phyloP scores from a whole-genome alignment of 495 filamentous ascomycete genomes.

The Neurospora sp. region DNA sequence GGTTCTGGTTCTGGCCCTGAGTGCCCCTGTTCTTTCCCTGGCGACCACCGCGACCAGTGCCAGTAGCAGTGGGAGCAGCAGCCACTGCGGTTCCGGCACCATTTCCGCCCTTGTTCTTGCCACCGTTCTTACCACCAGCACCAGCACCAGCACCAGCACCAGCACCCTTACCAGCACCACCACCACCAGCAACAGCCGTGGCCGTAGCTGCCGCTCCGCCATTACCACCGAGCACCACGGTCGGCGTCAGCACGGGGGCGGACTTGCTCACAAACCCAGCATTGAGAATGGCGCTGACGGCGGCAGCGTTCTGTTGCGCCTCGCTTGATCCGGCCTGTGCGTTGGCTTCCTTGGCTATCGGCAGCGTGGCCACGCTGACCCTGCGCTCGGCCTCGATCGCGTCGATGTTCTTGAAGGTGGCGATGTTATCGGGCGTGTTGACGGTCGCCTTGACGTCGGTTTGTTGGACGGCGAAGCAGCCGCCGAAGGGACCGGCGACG shows the following conservation, averaged over 20 bases:
- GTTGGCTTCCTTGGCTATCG: constrained; percentile 25
- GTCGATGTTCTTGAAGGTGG: constrained; percentile 20
- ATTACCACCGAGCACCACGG: not conserved
- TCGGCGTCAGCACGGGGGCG: not conserved
- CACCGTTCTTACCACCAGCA: not conserved
- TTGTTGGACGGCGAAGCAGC: constrained; percentile 39
- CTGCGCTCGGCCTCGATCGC: constrained; percentile 19
- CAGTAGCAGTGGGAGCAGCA: not conserved
- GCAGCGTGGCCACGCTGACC: constrained; percentile 25
- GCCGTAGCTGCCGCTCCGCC: not conserved
- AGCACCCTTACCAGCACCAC: not conserved
- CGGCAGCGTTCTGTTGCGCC: constrained; percentile 22
- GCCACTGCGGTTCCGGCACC: not conserved
- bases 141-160: not conserved
- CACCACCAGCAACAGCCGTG: not conserved
- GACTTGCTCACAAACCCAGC: not conserved
- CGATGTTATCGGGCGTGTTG: constrained; percentile 23
- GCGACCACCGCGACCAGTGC: not conserved
- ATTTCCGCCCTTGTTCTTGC: not conserved
- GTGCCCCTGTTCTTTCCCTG: not conserved
- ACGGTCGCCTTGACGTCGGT: constrained; percentile 19
- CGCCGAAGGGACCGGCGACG: constrained; percentile 46
- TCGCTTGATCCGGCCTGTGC: constrained; percentile 20
- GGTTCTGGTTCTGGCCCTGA: not conserved
- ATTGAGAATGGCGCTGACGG: constrained; percentile 13